Evolutionary conservation across 768 basidiomycete genomes (phyloP).

Genomic region (Tephrocybe sp.): DNA sequence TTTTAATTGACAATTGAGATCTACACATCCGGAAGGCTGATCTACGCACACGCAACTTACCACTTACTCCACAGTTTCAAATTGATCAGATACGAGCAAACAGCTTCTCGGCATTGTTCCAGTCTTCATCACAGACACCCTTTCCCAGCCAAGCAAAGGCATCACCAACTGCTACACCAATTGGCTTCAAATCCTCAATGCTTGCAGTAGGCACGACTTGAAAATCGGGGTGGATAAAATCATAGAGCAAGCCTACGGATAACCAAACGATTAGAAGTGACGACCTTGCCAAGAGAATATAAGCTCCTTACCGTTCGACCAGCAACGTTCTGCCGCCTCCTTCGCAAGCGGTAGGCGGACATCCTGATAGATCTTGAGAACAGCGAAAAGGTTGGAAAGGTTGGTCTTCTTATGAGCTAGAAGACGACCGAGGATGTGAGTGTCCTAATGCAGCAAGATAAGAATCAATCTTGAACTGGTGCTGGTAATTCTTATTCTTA

Average conservation of each 20-base stretch:
- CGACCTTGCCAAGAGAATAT: neutral
- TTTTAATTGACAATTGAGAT: too few species aligned
- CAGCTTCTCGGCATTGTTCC: constrained; percentile 12
- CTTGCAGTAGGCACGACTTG: neutral
- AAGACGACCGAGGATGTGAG: constrained; percentile 21
- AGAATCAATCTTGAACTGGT: neutral
- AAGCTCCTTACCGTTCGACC: constrained; percentile 13
- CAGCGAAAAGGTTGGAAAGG: constrained; percentile 6
- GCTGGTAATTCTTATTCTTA: neutral
- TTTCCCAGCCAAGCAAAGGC: constrained; percentile 19
- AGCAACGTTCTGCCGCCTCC: constrained; percentile 12
- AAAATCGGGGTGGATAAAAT: constrained; percentile 4
- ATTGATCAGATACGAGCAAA: neutral
- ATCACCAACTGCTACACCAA: constrained; percentile 16
- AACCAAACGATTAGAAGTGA: neutral
- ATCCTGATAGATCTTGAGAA: constrained; percentile 19
- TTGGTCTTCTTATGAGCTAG: constrained; percentile 14
- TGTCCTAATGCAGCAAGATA: constrained; percentile 13
- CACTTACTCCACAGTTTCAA: neutral
- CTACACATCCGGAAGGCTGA: too few species aligned
- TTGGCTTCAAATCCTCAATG: neutral
- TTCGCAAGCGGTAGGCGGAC: constrained; percentile 17
- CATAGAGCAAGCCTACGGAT: neutral
- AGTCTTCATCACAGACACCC: constrained; percentile 19
- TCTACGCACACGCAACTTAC: too few species aligned